Evolutionary conservation across 768 basidiomycete genomes (phyloP), one percentile per base, ranked within the genome.

Genomic region (Leccinum boreale): DNA sequence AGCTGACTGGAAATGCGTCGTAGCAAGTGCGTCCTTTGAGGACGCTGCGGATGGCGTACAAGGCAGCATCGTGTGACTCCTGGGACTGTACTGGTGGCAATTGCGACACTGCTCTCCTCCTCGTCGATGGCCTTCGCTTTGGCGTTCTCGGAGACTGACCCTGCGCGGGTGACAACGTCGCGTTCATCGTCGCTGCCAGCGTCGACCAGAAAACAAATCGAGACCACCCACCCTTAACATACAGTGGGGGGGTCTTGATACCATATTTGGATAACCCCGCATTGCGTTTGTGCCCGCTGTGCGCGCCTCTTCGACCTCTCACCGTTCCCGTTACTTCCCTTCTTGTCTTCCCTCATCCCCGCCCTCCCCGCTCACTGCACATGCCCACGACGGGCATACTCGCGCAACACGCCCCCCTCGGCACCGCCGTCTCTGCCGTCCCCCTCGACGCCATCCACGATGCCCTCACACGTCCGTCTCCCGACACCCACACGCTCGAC

Each of bases 1-100:
- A 99, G 74, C 87, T 90, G 77, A 98, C 92, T 24, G 97, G 97
- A 67, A 99, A 95, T 31, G 96, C 94, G 74, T 98, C 96, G 77
- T 98, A 99, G 63, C 87, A 86, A 17, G 87, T 90, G 67, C 92
- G 85, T 57, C 87, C 83, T 66, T 85, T 89, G 76, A 98, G 86
- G 74, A 94, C 92, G 52, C 74, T 74, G 52, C 96, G 82, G 67
- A 99, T 94, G 55, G 81, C 75, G 57, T 77, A 69, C 57, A 93
- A 72, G 24, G 89, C 88, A 5, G 79, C 75, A 58, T 91, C 83
- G 68, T 92, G 90, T n/a, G 78, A 73, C 45, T 90, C 89, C 58
- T 72, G 77, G 0, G 77, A 73, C 58, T 80, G 78, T 33, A 71
- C 50, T 1, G 81, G 82, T 0, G 82, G 81, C 0, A 86, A 67